Evolutionary conservation across 139 green algal genomes (phyloP).

Genomic region (Chlorella sp.): DNA sequence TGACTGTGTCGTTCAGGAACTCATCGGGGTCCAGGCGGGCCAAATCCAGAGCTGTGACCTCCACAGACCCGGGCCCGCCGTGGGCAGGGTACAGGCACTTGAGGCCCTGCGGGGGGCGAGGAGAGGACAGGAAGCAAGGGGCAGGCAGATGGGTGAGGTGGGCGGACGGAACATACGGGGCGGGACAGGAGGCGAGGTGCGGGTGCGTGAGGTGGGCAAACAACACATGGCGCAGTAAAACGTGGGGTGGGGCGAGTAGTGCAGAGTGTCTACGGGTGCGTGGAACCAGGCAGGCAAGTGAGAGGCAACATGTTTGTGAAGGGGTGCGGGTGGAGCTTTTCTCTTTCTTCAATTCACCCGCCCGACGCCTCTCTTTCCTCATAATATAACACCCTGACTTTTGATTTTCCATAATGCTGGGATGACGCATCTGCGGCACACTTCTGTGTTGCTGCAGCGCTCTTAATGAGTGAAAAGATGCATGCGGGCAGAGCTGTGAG

Average conservation of each 20-base stretch:
- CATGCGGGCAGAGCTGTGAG: background rate
- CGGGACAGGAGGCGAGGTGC: background rate
- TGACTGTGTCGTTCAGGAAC: slow-evolving; percentile 96
- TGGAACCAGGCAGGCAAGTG: background rate
- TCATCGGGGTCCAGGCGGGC: slow-evolving; percentile 71
- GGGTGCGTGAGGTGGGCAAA: background rate
- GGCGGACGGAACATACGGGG: too few species aligned
- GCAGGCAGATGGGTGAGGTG: background rate
- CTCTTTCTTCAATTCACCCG: too few species aligned
- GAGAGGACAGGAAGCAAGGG: background rate
- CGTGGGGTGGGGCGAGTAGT: too few species aligned
- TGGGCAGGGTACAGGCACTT: slow-evolving; percentile 52
- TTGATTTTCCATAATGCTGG: too few species aligned
- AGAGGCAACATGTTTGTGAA: too few species aligned
- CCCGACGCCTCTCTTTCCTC: too few species aligned
- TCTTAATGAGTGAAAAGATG: too few species aligned
- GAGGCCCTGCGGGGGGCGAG: slow-evolving; percentile 50
- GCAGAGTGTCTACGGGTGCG: background rate
- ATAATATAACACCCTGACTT: too few species aligned
- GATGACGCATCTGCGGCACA: too few species aligned
- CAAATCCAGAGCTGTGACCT: slow-evolving; percentile 75
- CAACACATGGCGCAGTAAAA: too few species aligned
- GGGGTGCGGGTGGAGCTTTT: too few species aligned
- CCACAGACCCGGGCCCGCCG: slow-evolving; percentile 60
- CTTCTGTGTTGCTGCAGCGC: too few species aligned